A percentile compares a stretch with the other conserved stretches of the same genome.
Conservation (phyloP, 306 rosid species). For the Casuarina cunninghamiana region DNA sequence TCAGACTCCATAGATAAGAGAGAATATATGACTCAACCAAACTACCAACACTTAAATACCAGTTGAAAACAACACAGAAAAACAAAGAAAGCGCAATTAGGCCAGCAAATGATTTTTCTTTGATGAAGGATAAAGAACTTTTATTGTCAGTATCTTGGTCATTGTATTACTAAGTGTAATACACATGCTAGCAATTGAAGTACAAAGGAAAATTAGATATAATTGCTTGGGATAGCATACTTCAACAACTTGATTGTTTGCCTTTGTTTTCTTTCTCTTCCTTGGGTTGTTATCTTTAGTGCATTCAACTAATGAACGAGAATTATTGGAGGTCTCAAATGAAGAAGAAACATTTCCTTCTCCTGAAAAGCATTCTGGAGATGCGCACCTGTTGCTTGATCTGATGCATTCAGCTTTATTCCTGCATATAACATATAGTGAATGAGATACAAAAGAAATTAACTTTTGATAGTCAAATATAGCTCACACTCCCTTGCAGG, state of each 20-base stretch:
- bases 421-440: slow-evolving; percentile 21
- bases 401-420: slow-evolving; percentile 16
- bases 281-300: slow-evolving; percentile 22
- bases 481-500: background rate
- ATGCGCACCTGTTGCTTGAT: slow-evolving; percentile 10
- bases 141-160: background rate
- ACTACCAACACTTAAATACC: background rate
- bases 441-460: background rate
- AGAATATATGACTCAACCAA: background rate
- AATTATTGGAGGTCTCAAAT: slow-evolving; percentile 5
- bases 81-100: background rate
- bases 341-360: slow-evolving; percentile 18
- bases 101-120: background rate
- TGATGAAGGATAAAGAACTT: too few relatives aligned
- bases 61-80: background rate
- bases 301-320: background rate
- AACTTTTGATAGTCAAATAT: background rate
- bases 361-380: background rate
- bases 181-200: slow-evolving; percentile 17
- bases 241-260: slow-evolving; percentile 22
- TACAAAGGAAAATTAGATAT: slow-evolving; percentile 21
- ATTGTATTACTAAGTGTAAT: background rate
- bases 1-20: background rate
- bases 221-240: slow-evolving; percentile 29
- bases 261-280: slow-evolving; percentile 30